Evolutionary conservation across 2,329 filamentous ascomycete species (phyloP), one percentile per base, ranked within the genome.

Genomic region (Lachnellula suecica): DNA sequence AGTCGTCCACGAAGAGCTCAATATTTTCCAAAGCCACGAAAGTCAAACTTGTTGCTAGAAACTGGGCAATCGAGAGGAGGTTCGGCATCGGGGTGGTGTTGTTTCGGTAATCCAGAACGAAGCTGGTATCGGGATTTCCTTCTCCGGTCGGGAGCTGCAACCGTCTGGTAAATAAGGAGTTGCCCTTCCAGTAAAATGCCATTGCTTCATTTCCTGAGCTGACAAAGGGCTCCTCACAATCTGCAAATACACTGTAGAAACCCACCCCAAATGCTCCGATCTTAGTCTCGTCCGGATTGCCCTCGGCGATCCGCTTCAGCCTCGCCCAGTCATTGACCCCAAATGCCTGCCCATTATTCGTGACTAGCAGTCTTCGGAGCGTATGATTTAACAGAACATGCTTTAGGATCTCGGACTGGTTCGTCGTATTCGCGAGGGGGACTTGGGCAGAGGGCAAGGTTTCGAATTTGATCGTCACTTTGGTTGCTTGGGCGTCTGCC

Each of bases 121-220:
- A 99, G n/a, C 87, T 88, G 2, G 95, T 99, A 63, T 93, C 83
- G 27, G 76, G 76, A 50, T 79, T 87, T 15, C 78, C 73, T 64
- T 91, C 79, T 22, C 82, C 82, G 42, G 83, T 77, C 1, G 88
- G 84, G 7, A 97, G 73, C 60, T 85, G 84, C 20, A 94, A 79
- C 61, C 91, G 89, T 63, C 92, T 88, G 22, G 95, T 99, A 69
- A 96, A 97, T 2, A 99, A 79, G 4, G 91, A 90, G 69, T 97
- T 97, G n/a, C 89, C 92, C 70, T 97, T 97, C 95, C 94, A 99
- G 74, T 97, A 99, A 67, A 99, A 99, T 0, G 93, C 93, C 90
- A 99, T 97, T 34, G 91, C 92, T 71, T 96, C 87, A 57, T 81
- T 83, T 1, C 94, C 94, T 1, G 93, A 97, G 60, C 91, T 94